Evolutionary conservation across 1,139 yeast species (phyloP).

Genomic region (Yamadazyma blattariae): DNA sequence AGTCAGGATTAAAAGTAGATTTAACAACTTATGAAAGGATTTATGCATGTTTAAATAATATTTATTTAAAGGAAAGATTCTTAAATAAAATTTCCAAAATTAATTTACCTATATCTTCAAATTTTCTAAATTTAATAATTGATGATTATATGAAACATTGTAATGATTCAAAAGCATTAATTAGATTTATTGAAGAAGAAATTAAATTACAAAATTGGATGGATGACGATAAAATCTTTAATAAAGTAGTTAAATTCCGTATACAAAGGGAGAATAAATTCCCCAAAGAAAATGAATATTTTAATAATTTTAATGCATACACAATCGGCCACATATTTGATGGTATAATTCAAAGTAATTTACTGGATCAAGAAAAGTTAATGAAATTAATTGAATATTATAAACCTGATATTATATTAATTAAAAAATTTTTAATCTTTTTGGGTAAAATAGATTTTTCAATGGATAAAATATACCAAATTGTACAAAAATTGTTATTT

Average conservation of each 20-base stretch:
- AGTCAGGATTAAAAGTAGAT: conserved; percentile 29
- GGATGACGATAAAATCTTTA: conserved; percentile 26
- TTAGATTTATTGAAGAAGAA: conserved; percentile 33
- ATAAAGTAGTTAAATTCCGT: conserved; percentile 27
- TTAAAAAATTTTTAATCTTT: conserved; percentile 6
- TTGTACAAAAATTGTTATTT: conserved; percentile 5
- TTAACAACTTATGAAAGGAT: conserved; percentile 37
- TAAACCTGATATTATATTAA: conserved; percentile 5
- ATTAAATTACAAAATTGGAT: conserved; percentile 30
- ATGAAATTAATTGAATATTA: conserved; percentile 7
- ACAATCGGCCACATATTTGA: conserved; percentile 5
- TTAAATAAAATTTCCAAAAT: conserved; percentile 30
- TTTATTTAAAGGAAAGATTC: conserved; percentile 36
- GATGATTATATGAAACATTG: conserved; percentile 37
- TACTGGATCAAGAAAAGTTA: conserved; percentile 4
- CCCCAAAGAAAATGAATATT: background rate
- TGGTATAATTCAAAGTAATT: conserved; percentile 3
- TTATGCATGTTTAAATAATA: conserved; percentile 37
- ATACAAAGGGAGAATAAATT: conserved; percentile 7
- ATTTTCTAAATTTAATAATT: conserved; percentile 28
- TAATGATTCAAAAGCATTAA: conserved; percentile 22
- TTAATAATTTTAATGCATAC: conserved; percentile 2
- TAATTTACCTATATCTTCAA: conserved; percentile 33
- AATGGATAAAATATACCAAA: conserved; percentile 3
- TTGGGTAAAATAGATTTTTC: conserved; percentile 6